These are phyloP conservation scores for Arachis stenosperma DNA, from an alignment of 306 rosid genomes.

Conservation along the genomic window DNA sequence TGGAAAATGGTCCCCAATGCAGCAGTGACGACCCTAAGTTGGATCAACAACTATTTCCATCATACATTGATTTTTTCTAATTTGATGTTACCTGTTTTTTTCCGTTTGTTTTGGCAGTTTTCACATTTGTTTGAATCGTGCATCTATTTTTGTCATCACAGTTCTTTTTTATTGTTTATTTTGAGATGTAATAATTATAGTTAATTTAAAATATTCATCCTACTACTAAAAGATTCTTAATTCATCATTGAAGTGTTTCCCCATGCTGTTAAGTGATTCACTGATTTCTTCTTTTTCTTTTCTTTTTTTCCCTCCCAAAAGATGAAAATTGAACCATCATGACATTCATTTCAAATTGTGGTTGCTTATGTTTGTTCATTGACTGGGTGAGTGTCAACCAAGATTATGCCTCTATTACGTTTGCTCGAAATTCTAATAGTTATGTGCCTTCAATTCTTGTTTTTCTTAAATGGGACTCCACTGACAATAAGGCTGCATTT, in stretches of 20 bases:
- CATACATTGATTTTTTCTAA: too few species aligned
- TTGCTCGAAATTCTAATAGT: slow-evolving; percentile 17
- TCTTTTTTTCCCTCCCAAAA: not conserved
- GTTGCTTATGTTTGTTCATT: slow-evolving; percentile 17
- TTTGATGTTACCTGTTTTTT: too few species aligned
- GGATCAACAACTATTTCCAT: too few species aligned
- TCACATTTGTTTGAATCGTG: too few species aligned
- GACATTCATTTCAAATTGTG: not conserved
- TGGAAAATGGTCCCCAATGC: too few species aligned
- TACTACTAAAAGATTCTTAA: not conserved
- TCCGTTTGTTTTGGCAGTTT: too few species aligned
- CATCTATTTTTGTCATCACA: too few species aligned
- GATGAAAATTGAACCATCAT: not conserved
- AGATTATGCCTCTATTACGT: not conserved
- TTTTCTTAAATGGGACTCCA: slow-evolving; percentile 6
- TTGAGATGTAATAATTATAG: not conserved
- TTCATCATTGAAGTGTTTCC: not conserved
- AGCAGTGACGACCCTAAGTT: too few species aligned
- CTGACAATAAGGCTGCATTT: not conserved
- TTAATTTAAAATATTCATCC: slow-evolving; percentile 2
- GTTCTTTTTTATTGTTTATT: too few species aligned
- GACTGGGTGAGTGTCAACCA: slow-evolving; percentile 9
- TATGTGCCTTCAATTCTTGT: not conserved
- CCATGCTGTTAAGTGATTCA: not conserved
- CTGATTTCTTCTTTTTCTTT: not conserved